phyloP scores from a whole-genome alignment of 1,139 yeast genomes.

The Kluyveromyces sp. region DNA sequence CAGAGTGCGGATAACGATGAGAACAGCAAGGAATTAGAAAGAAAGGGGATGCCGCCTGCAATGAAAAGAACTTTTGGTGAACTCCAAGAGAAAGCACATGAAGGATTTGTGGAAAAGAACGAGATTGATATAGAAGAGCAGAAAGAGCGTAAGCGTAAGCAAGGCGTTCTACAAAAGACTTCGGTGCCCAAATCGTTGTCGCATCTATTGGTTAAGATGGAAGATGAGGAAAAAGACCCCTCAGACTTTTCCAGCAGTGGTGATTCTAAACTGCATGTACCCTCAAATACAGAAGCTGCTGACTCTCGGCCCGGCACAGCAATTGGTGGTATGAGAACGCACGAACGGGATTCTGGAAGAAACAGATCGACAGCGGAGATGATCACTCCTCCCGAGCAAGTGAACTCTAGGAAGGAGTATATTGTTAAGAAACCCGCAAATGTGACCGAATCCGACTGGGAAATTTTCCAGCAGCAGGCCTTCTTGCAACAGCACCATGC shows the following conservation, averaged over 20 bases:
- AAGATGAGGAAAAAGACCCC: slow-evolving; percentile 13
- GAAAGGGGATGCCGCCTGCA: slow-evolving; percentile 51
- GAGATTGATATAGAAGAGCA: slow-evolving; percentile 42
- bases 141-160: slow-evolving; percentile 39
- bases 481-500: slow-evolving; percentile 31
- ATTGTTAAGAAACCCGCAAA: slow-evolving; percentile 30
- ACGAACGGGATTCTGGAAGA: not conserved
- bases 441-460: slow-evolving; percentile 32
- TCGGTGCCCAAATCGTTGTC: slow-evolving; percentile 46
- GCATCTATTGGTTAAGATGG: slow-evolving; percentile 36
- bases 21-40: slow-evolving; percentile 15
- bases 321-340: not conserved
- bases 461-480: slow-evolving; percentile 30
- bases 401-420: slow-evolving; percentile 15
- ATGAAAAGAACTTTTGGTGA: slow-evolving; percentile 37
- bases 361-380: not conserved
- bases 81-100: slow-evolving; percentile 27
- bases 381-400: slow-evolving; percentile 5
- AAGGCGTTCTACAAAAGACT: slow-evolving; percentile 41
- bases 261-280: not conserved
- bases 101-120: slow-evolving; percentile 29
- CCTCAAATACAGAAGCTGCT: not conserved
- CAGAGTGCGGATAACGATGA: slow-evolving; percentile 7
- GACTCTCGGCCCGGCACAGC: not conserved
- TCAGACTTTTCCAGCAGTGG: not conserved